Conservation (phyloP, 176 grass and related monocot genomes). For the Eragrostis curvula region DNA sequence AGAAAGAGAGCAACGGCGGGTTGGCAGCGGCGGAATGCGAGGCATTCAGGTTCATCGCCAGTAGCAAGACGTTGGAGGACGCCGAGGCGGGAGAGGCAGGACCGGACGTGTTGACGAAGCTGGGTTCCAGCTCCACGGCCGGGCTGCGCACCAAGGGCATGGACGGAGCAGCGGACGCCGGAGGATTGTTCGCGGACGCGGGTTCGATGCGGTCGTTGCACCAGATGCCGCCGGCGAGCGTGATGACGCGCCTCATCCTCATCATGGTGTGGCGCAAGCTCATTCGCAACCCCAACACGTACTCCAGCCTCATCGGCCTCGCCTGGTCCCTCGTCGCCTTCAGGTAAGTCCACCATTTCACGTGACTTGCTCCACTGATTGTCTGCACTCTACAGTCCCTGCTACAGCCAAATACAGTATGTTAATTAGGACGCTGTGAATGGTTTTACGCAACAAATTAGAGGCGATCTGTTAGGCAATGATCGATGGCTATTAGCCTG, state of each 20-base stretch:
- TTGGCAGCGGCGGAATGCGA: conserved; percentile 23
- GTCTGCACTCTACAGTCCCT: neutral
- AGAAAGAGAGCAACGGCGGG: conserved; percentile 34
- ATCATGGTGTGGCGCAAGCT: conserved; percentile 99
- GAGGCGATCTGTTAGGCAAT: neutral
- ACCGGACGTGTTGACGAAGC: conserved; percentile 58
- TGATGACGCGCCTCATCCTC: conserved; percentile 80
- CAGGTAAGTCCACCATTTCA: conserved; percentile 48
- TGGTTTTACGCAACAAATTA: neutral
- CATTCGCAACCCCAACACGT: conserved; percentile 96
- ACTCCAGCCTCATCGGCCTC: conserved; percentile 87
- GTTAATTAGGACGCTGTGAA: neutral
- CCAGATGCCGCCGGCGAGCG: conserved; percentile 86
- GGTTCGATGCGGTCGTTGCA: conserved; percentile 25
- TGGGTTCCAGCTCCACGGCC: conserved; percentile 53
- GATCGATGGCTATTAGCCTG: neutral
- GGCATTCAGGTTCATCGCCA: conserved; percentile 52
- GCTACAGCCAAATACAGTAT: neutral
- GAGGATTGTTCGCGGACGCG: conserved; percentile 3
- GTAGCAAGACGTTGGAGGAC: conserved; percentile 35
- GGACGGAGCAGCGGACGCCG: neutral
- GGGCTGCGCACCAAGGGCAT: conserved; percentile 51
- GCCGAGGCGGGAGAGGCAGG: conserved; percentile 30
- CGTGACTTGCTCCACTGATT: conserved; percentile 40
- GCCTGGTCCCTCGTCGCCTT: conserved; percentile 87